Evolutionary conservation across 2,329 filamentous ascomycete species (phyloP).

Genomic region (Botrytis aclada): DNA sequence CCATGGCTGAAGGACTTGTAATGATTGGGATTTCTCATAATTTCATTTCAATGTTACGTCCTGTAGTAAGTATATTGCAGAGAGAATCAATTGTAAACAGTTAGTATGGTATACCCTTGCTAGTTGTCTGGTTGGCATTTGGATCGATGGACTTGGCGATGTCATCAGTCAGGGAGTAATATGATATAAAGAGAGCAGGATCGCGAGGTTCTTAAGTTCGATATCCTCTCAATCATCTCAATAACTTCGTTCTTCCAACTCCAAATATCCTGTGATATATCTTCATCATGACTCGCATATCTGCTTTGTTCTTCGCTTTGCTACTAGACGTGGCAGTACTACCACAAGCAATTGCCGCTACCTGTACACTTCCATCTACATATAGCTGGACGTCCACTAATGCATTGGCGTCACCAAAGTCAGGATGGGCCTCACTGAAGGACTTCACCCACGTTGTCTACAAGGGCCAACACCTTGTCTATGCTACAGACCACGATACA

Average conservation of each 20-base stretch:
- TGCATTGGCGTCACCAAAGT: neutral
- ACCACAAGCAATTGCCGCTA: neutral
- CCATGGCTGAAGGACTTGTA: neutral
- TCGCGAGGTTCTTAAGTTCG: neutral
- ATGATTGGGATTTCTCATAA: neutral
- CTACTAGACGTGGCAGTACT: neutral
- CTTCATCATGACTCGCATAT: neutral
- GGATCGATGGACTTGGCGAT: neutral
- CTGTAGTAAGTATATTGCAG: neutral
- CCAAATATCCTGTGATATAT: neutral
- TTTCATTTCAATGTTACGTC: neutral
- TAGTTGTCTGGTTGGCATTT: neutral
- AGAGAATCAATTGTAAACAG: neutral
- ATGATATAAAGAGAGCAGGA: neutral
- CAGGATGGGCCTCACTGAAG: neutral
- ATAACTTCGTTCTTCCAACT: neutral
- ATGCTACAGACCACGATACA: neutral
- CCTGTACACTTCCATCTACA: neutral
- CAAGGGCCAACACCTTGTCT: neutral
- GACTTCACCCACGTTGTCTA: neutral
- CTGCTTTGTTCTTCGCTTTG: neutral
- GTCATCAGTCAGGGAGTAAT: neutral
- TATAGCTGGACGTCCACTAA: neutral
- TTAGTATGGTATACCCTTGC: neutral
- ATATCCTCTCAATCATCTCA: neutral